Percentiles rank a stretch among this genome's conserved stretches.
Conservation (phyloP, 805 yeast genomes). For the Yarrowia yakushimensis region DNA sequence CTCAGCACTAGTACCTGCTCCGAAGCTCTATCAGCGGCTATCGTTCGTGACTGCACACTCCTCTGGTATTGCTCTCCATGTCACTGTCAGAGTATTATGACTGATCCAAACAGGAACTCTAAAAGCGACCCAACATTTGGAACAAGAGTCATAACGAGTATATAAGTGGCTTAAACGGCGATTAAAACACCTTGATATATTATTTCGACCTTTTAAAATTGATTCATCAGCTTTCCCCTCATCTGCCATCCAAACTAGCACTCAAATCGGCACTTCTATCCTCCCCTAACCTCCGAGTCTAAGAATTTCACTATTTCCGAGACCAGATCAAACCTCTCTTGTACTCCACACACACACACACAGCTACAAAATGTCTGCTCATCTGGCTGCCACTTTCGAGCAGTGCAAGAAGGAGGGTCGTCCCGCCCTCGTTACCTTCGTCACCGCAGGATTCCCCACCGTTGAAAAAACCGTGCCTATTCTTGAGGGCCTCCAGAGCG, state of each 20-base stretch:
- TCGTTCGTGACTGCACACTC: not conserved
- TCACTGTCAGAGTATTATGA: constrained; percentile 1
- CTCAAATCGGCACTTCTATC: not conserved
- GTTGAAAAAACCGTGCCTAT: constrained; percentile 84
- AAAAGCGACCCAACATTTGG: not conserved
- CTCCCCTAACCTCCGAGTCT: constrained; percentile 24
- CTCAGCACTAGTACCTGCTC: not conserved
- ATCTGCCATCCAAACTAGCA: not conserved
- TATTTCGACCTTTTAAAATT: not conserved
- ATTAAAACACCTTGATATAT: not conserved
- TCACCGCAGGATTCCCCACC: constrained; percentile 93
- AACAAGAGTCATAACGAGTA: not conserved
- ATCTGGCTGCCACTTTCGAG: constrained; percentile 56
- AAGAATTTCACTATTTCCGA: constrained; percentile 5
- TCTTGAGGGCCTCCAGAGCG: constrained; percentile 82
- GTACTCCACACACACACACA: not conserved
- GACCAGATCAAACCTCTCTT: constrained; percentile 11
- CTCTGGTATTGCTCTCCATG: too few species aligned
- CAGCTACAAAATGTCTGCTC: constrained; percentile 46
- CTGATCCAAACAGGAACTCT: constrained; percentile 5
- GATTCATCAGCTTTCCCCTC: not conserved
- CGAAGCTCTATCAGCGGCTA: not conserved
- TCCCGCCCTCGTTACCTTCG: constrained; percentile 83
- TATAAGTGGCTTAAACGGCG: not conserved
- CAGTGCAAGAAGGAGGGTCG: constrained; percentile 63